Conservation (phyloP, 2,329 filamentous ascomycete species). For the Claviceps cyperi region DNA sequence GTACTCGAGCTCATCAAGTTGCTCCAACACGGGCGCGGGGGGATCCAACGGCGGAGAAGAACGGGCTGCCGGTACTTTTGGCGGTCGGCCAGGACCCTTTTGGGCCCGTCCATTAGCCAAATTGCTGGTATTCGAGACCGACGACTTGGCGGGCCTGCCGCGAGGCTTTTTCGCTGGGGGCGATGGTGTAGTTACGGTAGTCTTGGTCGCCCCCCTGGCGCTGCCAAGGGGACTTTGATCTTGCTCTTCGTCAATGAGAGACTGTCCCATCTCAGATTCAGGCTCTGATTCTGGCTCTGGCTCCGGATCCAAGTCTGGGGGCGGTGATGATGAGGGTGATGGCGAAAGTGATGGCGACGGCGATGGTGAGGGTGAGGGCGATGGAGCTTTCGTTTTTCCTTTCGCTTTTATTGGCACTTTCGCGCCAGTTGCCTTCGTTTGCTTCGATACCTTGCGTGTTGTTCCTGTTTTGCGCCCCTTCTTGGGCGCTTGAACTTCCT, state of each 20-base stretch:
- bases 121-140: constrained; percentile 7
- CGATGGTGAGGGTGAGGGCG: constrained; percentile 11
- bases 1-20: constrained; percentile 7
- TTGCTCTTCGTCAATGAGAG: constrained; percentile 10
- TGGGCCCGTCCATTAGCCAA: constrained; percentile 12
- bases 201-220: constrained; percentile 28
- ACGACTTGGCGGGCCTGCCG: constrained; percentile 10
- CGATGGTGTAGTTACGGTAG: constrained; percentile 11
- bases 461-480: constrained; percentile 37
- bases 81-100: constrained; percentile 16
- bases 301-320: neutral
- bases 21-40: neutral
- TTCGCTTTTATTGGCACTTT: too few relatives aligned
- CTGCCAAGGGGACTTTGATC: constrained; percentile 21
- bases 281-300: constrained; percentile 7
- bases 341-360: neutral
- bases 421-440: constrained; percentile 22
- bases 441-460: constrained; percentile 38
- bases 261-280: constrained; percentile 7
- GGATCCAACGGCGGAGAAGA: neutral
- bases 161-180: constrained; percentile 13
- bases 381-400: constrained; percentile 20
- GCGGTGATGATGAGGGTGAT: neutral
- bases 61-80: constrained; percentile 9
- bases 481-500: constrained; percentile 33